Conservation (phyloP, 1,284 basidiomycete genomes). For the Phlebopus sp. region DNA sequence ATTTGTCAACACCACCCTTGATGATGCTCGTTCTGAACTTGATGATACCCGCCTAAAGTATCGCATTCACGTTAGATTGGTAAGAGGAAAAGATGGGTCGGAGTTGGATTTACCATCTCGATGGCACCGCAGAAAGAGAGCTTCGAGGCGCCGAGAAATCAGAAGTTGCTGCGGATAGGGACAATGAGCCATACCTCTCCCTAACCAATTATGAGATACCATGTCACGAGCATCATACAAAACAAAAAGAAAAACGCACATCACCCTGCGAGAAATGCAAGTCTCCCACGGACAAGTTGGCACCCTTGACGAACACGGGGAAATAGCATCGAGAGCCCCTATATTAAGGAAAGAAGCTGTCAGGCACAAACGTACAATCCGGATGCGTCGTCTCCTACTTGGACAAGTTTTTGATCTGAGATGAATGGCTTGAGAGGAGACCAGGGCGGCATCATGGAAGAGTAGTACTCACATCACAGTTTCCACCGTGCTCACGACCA, state of each 20-base stretch:
- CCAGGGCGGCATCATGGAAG: background rate
- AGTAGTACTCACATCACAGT: constrained; percentile 59
- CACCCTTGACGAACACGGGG: constrained; percentile 75
- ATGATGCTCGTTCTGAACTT: constrained; percentile 74
- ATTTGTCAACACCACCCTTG: constrained; percentile 73
- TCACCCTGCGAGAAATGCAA: constrained; percentile 82
- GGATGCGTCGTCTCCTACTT: constrained; percentile 36
- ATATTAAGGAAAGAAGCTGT: background rate
- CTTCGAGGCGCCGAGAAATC: constrained; percentile 28
- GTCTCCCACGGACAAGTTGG: constrained; percentile 77
- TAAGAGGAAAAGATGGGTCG: background rate
- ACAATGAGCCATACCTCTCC: constrained; percentile 44
- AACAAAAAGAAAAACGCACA: constrained; percentile 37
- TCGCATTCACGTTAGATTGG: background rate
- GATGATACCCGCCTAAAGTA: constrained; percentile 74
- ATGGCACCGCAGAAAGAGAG: constrained; percentile 79
- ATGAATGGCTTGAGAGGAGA: constrained; percentile 5
- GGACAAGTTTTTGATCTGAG: constrained; percentile 71
- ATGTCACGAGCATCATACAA: background rate
- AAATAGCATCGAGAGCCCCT: constrained; percentile 72
- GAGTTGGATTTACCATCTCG: constrained; percentile 54
- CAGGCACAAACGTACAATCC: background rate
- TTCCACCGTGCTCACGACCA: constrained; percentile 79
- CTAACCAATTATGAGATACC: constrained; percentile 29
- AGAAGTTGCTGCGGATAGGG: background rate